A percentile compares a stretch with the other conserved stretches of the same genome.
Evolutionary conservation across 768 basidiomycete species (phyloP).

Genomic region (Mycena pura): DNA sequence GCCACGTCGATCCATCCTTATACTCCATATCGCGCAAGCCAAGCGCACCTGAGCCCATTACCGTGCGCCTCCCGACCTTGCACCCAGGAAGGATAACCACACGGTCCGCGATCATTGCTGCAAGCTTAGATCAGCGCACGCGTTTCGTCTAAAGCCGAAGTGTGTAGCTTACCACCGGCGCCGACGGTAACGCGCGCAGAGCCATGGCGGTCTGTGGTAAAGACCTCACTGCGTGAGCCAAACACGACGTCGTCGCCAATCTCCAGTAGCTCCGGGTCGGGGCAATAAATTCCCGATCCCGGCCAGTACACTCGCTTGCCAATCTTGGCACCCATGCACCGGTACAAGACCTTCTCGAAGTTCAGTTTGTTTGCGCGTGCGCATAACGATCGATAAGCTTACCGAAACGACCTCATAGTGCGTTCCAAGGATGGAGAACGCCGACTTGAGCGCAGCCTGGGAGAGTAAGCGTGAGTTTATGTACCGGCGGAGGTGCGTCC

Average conservation of each 20-base stretch:
- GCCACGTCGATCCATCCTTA: conserved; percentile 53
- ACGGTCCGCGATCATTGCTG: conserved; percentile 59
- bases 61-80: conserved; percentile 45
- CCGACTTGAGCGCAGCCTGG: conserved; percentile 40
- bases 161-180: conserved; percentile 44
- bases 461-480: conserved; percentile 47
- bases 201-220: conserved; percentile 51
- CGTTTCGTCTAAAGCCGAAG: not conserved
- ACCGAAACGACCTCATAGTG: conserved; percentile 56
- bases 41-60: conserved; percentile 57
- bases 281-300: conserved; percentile 51
- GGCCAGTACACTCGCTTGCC: conserved; percentile 56
- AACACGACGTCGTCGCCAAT: conserved; percentile 58
- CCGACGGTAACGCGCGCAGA: conserved; percentile 47
- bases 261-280: conserved; percentile 54
- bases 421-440: conserved; percentile 51
- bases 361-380: not conserved
- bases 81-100: conserved; percentile 53
- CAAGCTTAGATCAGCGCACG: not conserved
- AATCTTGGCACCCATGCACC: conserved; percentile 59
- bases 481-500: conserved; percentile 43
- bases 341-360: conserved; percentile 41
- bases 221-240: conserved; percentile 51
- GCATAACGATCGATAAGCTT: conserved; percentile 25
- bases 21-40: conserved; percentile 49